Percentiles rank a stretch among this genome's conserved stretches.
These are phyloP conservation scores for Scheffersomyces quercinus DNA, from an alignment of 1,139 yeast genomes.

Conservation along the genomic window DNA sequence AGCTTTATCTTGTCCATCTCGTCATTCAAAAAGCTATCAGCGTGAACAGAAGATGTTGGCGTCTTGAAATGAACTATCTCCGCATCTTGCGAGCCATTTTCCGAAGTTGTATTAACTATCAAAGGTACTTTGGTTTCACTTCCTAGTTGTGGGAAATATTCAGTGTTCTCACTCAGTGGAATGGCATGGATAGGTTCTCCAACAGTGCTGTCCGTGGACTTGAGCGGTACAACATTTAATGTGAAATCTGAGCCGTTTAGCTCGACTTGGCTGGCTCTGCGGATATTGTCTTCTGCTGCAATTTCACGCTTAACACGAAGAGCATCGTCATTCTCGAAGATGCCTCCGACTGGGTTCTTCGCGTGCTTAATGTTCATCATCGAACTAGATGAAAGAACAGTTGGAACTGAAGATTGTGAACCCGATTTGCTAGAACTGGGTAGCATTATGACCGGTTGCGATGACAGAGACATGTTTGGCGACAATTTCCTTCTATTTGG, in stretches of 20 bases:
- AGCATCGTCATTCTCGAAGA: conserved; percentile 1
- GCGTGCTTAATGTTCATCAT: conserved; percentile 2
- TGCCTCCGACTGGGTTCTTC: neutral
- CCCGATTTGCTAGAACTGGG: conserved; percentile 1
- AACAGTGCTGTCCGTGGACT: no score
- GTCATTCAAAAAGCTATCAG: conserved; percentile 2
- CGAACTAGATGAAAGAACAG: conserved; percentile 4
- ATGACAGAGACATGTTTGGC: neutral
- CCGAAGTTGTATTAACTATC: neutral
- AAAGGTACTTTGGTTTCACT: neutral
- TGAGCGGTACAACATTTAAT: no score
- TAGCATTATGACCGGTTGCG: conserved; percentile 1
- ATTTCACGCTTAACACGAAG: no score
- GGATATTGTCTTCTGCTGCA: no score
- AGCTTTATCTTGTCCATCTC: conserved; percentile 3
- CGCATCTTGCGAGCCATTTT: neutral
- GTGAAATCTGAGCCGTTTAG: no score
- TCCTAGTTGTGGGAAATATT: no score
- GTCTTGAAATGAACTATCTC: neutral
- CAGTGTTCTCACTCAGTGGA: no score
- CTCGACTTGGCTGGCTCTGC: no score
- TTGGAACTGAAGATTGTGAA: neutral
- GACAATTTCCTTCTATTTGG: conserved; percentile 7
- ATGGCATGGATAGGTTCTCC: no score
- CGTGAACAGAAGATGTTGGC: neutral